Percentiles rank a stretch among this genome's conserved stretches.
These are phyloP conservation scores for Blastomyces emzantsi DNA, from an alignment of 2,329 filamentous ascomycete genomes.

Conservation along the genomic window DNA sequence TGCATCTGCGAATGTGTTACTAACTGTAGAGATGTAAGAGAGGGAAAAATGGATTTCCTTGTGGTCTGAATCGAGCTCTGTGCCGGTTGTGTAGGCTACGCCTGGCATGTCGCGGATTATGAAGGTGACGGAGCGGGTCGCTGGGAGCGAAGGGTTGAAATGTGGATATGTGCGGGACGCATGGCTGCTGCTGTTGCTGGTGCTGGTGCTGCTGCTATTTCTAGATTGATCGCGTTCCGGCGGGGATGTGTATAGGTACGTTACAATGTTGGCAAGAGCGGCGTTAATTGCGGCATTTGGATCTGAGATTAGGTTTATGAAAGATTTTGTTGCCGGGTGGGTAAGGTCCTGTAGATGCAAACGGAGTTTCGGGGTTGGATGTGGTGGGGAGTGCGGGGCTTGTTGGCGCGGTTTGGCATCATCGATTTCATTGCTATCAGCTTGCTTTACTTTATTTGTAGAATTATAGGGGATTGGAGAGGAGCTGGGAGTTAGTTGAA, in stretches of 20 bases:
- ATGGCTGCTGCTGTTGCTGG: not conserved
- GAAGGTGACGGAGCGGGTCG: constrained; percentile 79
- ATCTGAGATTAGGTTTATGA: constrained; percentile 59
- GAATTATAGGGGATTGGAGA: not conserved
- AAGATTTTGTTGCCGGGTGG: constrained; percentile 51
- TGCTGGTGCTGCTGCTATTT: not conserved
- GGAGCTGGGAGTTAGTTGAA: not conserved
- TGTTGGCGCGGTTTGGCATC: not conserved
- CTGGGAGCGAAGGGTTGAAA: constrained; percentile 38
- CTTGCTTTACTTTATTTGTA: not conserved
- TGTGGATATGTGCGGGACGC: constrained; percentile 7
- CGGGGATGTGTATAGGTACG: constrained; percentile 55
- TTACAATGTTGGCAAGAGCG: constrained; percentile 60
- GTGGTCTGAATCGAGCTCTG: constrained; percentile 70
- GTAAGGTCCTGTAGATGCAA: constrained; percentile 28
- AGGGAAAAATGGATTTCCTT: constrained; percentile 89
- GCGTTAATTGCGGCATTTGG: constrained; percentile 49
- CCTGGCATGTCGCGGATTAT: constrained; percentile 70
- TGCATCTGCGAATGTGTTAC: constrained; percentile 21
- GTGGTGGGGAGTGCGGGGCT: not conserved
- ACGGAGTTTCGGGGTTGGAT: constrained; percentile 29
- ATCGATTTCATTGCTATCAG: not conserved
- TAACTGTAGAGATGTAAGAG: constrained; percentile 52
- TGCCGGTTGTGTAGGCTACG: constrained; percentile 81
- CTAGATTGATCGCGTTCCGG: constrained; percentile 14